phyloP scores from a whole-genome alignment of 148 eudicot genomes.

The Rhododendron ferrugineum region DNA sequence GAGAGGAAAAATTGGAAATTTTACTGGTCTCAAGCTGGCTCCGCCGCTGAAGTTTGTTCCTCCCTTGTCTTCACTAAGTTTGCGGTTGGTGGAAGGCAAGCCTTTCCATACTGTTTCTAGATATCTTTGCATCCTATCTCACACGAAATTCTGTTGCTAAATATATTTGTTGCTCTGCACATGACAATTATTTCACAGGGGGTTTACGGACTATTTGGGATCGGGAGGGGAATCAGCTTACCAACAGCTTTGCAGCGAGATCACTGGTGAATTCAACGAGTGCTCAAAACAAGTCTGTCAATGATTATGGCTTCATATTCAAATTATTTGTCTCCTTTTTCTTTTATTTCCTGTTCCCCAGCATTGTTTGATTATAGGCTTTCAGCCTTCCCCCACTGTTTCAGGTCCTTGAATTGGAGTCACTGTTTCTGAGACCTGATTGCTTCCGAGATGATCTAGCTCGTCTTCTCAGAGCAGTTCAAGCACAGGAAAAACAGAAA shows the following conservation, averaged over 20 bases:
- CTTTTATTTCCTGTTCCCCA: neutral
- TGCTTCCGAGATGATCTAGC: slow-evolving; percentile 81
- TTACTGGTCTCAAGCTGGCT: neutral
- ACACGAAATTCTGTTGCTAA: neutral
- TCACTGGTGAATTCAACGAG: slow-evolving; percentile 76
- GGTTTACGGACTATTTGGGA: slow-evolving; percentile 70
- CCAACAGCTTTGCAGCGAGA: slow-evolving; percentile 83
- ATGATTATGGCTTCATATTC: slow-evolving; percentile 1
- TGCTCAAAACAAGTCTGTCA: slow-evolving; percentile 76
- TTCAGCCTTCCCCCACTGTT: slow-evolving; percentile 13
- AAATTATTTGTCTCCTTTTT: neutral
- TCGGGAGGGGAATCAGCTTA: slow-evolving; percentile 74
- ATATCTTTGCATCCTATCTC: slow-evolving; percentile 4
- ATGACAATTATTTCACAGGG: slow-evolving; percentile 43
- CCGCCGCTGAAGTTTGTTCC: neutral
- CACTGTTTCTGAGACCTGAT: slow-evolving; percentile 64
- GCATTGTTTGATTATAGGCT: neutral
- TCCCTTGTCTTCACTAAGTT: neutral
- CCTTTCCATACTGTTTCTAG: neutral
- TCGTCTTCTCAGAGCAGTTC: slow-evolving; percentile 60
- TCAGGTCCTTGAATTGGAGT: slow-evolving; percentile 80
- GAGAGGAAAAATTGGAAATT: neutral
- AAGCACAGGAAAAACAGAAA: slow-evolving; percentile 83
- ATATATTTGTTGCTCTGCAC: neutral
- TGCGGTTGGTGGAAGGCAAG: neutral